Conservation (phyloP, 2,329 filamentous ascomycete species). For the Fusarium beomiforme region DNA sequence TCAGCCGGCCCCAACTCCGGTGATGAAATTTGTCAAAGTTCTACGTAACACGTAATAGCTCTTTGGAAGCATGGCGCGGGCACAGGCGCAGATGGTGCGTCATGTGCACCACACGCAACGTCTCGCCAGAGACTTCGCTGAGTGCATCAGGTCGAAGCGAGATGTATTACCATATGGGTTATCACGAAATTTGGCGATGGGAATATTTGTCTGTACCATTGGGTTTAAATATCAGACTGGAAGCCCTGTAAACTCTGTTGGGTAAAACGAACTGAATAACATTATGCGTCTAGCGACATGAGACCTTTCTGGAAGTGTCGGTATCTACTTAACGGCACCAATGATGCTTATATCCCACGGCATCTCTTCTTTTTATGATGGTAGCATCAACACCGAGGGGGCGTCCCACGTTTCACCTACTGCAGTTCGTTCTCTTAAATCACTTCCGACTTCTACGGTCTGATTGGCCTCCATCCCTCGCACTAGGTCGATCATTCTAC, state of each 20-base stretch:
- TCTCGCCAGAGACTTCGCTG: background rate
- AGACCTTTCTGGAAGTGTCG: background rate
- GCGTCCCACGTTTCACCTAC: background rate
- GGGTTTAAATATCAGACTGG: no score
- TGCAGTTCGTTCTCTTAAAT: background rate
- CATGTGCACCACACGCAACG: constrained; percentile 33
- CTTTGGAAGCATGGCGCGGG: background rate
- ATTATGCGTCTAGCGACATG: background rate
- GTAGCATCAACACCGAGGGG: background rate
- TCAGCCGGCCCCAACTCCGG: background rate
- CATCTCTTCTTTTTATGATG: background rate
- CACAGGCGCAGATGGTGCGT: constrained; percentile 16
- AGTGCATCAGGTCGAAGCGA: no score
- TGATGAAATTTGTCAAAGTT: constrained; percentile 18
- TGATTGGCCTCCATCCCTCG: constrained; percentile 9
- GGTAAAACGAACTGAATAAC: no score
- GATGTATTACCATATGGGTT: no score
- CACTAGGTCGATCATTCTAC: constrained; percentile 23
- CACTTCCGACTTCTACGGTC: background rate
- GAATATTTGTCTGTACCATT: no score
- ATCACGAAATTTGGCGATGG: no score
- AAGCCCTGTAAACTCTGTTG: background rate
- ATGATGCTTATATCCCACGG: background rate
- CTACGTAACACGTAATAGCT: constrained; percentile 15
- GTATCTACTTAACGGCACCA: background rate